Conservation (phyloP, 2,329 filamentous ascomycete species). For the Trichoderma sp. region DNA sequence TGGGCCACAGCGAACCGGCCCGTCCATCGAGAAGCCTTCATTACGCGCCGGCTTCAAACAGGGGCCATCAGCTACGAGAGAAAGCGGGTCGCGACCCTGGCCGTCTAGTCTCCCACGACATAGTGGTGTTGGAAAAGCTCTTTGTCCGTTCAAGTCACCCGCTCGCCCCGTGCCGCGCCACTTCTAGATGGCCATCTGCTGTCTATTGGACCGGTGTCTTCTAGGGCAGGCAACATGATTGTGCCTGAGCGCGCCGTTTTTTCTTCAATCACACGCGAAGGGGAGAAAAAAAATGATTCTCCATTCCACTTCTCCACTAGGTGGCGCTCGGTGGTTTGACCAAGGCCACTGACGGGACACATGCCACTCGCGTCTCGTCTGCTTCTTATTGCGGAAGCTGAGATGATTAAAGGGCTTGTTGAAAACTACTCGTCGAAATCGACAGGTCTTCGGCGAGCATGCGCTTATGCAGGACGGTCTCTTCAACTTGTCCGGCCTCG, state of each 20-base stretch:
- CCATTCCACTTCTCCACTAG: conserved; percentile 4
- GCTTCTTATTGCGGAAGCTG: conserved; percentile 18
- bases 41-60: conserved; percentile 57
- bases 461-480: conserved; percentile 22
- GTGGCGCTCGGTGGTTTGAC: conserved; percentile 14
- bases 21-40: conserved; percentile 53
- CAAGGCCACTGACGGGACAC: conserved; percentile 6
- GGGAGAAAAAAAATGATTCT: not conserved
- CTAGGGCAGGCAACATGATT: conserved; percentile 15
- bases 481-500: conserved; percentile 13
- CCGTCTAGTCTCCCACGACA: conserved; percentile 29
- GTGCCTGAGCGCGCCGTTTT: conserved; percentile 19
- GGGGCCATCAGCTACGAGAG: conserved; percentile 38
- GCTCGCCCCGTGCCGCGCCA: conserved; percentile 45
- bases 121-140: conserved; percentile 24
- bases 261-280: conserved; percentile 17
- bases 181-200: conserved; percentile 31
- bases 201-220: conserved; percentile 20
- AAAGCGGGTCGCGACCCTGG: conserved; percentile 26
- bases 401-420: conserved; percentile 2
- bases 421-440: conserved; percentile 18
- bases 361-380: conserved; percentile 16
- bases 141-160: conserved; percentile 26
- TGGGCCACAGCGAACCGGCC: conserved; percentile 37
- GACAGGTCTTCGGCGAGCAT: conserved; percentile 1